phyloP scores from a whole-genome alignment of 305 asterid species.

The Fraxinus ornus region DNA sequence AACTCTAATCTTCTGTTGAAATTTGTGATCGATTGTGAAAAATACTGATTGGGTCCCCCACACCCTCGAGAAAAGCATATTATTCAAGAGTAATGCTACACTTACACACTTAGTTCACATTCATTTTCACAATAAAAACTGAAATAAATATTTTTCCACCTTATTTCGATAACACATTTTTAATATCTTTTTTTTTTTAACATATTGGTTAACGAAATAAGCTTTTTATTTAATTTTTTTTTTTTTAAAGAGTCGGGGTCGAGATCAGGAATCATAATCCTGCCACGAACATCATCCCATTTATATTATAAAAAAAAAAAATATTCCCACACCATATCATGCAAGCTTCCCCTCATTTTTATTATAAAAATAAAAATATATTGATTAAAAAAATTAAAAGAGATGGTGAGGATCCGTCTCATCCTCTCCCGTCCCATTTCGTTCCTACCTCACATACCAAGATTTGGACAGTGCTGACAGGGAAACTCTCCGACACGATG shows the following conservation, averaged over 20 bases:
- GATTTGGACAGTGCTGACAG: not conserved
- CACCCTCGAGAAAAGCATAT: not conserved
- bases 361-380: no score
- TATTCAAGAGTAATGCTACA: no score
- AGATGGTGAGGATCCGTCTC: not conserved
- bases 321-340: not conserved
- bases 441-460: not conserved
- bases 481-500: not conserved
- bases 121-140: no score
- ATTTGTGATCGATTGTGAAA: not conserved
- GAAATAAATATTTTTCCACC: no score
- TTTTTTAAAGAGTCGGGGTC: no score
- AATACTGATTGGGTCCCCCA: not conserved
- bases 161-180: no score
- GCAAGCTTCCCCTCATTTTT: not conserved
- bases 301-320: no score
- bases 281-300: not conserved
- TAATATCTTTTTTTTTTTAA: no score
- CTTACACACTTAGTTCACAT: no score
- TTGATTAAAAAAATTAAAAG: not conserved
- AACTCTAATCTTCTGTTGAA: not conserved
- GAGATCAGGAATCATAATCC: no score
- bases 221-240: no score
- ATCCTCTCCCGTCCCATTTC: not conserved
- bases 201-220: not conserved